Evolutionary conservation across 2,329 filamentous ascomycete species (phyloP), one percentile per base, ranked within the genome.

Genomic region (Penicillium griseofulvum): DNA sequence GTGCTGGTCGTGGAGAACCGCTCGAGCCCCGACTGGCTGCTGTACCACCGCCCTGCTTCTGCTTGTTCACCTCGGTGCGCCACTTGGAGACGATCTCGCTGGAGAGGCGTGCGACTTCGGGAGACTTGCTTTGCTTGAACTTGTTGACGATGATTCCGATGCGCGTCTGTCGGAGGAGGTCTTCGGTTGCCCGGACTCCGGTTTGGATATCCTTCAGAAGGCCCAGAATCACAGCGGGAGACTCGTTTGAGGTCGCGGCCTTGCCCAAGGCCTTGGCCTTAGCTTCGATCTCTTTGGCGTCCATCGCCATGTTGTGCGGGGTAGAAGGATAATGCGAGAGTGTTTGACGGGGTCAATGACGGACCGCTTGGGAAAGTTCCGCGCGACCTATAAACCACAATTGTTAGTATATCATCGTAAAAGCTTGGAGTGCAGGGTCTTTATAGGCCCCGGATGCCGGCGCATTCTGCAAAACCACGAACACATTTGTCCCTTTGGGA

Each of bases 141-240:
- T 91, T 93, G 73, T 92, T 93, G 60, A 97, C 89, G 48, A 88
- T 86, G 62, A 96, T 87, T 65, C 94, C 94, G 49, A 96, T 93
- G 65, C 88, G 89, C n/a, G 93, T 97, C 39, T 88, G 88, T 69
- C 93, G 87, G 62, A 99, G 80, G 65, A 96, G 83, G 65, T 97
- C 91, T 76, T 99, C 94, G 3, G 90, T 94, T 10, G 92, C 89
- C 44, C 84, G 83, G 34, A 93, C 87, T 59, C 90, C 89, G 67
- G 87, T 87, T 76, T 93, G 90, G 37, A 97, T 81, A 48, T 87
- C 84, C 66, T 88, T 86, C 50, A 99, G 80, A 58, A 97, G 81
- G 49, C 83, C 80, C 52, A 95, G 79, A 48, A 96, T 83, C 57
- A 84, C 88, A 38, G 86, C 76, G 26, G 89, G 70, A 5, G 91